A percentile compares a stretch with the other conserved stretches of the same genome.
Conservation (phyloP, 2,329 filamentous ascomycete genomes). For the Colletotrichum euphorbiae region DNA sequence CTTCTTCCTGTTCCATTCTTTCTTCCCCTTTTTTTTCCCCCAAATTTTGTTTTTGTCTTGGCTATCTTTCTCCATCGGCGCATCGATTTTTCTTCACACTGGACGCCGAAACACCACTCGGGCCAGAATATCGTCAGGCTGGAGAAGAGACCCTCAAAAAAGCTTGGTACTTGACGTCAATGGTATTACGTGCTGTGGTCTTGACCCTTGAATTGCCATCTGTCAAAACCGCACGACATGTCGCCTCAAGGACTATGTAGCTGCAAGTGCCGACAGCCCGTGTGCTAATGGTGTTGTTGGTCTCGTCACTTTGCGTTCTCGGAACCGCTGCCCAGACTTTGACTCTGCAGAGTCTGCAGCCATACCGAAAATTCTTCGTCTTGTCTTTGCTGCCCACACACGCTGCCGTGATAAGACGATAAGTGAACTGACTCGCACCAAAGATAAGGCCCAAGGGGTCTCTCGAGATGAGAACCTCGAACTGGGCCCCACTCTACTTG, state of each 20-base stretch:
- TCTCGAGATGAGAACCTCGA: neutral
- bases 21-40: too few species aligned
- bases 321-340: neutral
- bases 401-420: conserved; percentile 21
- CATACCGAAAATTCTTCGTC: neutral
- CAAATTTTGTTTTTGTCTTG: too few species aligned
- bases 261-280: neutral
- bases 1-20: neutral
- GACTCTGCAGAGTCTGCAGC: conserved; percentile 22
- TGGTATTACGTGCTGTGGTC: neutral
- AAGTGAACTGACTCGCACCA: conserved; percentile 4
- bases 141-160: neutral
- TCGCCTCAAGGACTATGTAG: neutral
- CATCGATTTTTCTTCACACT: neutral
- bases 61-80: neutral
- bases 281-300: too few species aligned
- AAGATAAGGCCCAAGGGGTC: conserved; percentile 30
- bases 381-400: neutral
- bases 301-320: neutral
- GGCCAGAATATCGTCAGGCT: conserved; percentile 12
- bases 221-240: neutral
- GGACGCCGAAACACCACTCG: neutral
- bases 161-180: conserved; percentile 15
- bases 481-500: conserved; percentile 14
- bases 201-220: neutral